Evolutionary conservation across 2,329 filamentous ascomycete species (phyloP).

Genomic region (Harringtonia aguacate): DNA sequence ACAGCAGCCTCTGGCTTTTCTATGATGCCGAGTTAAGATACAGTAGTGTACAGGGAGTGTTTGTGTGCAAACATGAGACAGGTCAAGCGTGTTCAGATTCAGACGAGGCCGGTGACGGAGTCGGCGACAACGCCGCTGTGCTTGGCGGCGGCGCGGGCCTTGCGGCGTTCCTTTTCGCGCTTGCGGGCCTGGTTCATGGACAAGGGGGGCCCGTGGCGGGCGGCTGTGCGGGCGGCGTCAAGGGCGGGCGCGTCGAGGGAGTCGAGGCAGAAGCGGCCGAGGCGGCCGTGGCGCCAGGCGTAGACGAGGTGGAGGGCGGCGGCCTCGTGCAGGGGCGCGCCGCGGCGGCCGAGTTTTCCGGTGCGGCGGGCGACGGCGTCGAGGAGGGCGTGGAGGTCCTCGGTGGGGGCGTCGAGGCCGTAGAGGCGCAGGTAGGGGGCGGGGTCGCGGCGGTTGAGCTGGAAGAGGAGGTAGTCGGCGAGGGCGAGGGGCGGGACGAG

Average conservation of each 20-base stretch:
- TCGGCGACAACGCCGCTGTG: too few relatives aligned
- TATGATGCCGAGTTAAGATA: too few relatives aligned
- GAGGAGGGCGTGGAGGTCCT: constrained; percentile 68
- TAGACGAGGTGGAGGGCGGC: constrained; percentile 74
- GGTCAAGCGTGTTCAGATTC: background rate
- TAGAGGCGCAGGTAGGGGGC: constrained; percentile 39
- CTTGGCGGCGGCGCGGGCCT: constrained; percentile 24
- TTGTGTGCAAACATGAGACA: too few relatives aligned
- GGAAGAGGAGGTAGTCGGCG: constrained; percentile 83
- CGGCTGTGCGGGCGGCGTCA: constrained; percentile 31
- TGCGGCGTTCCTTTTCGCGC: constrained; percentile 48
- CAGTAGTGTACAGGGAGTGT: too few relatives aligned
- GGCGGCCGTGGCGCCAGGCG: constrained; percentile 64
- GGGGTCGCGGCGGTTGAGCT: constrained; percentile 61
- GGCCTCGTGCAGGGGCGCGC: constrained; percentile 56
- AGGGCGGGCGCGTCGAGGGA: constrained; percentile 54
- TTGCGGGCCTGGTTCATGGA: constrained; percentile 63
- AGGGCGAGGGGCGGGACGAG: constrained; percentile 68
- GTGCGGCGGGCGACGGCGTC: constrained; percentile 59
- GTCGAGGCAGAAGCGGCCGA: constrained; percentile 75
- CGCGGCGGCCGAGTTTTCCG: constrained; percentile 66
- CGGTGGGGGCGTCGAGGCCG: constrained; percentile 59
- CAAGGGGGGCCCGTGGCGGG: constrained; percentile 31
- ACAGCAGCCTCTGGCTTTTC: too few relatives aligned
- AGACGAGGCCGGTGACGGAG: background rate